Percentiles rank a stretch among this genome's conserved stretches.
Evolutionary conservation across 2,329 filamentous ascomycete species (phyloP).

Genomic region (Boeremia exigua): DNA sequence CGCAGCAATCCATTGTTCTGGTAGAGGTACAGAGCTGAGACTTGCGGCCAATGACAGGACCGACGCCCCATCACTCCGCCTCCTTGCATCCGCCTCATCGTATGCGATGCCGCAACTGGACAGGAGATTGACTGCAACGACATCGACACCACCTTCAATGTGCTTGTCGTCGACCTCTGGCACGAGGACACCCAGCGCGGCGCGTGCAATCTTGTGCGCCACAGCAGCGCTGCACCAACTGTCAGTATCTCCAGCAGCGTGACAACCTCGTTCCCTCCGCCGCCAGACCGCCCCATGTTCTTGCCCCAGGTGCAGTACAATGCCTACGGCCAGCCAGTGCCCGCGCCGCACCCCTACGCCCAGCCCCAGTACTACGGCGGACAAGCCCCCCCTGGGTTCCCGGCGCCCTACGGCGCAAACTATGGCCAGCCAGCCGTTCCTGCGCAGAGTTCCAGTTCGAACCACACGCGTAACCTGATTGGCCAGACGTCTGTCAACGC

Average conservation of each 20-base stretch:
- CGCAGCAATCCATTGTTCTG: constrained; percentile 22
- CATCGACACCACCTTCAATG: constrained; percentile 71
- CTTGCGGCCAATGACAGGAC: constrained; percentile 64
- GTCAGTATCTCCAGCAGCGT: constrained; percentile 80
- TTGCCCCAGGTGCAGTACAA: constrained; percentile 41
- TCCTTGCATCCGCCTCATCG: constrained; percentile 84
- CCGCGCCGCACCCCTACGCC: constrained; percentile 10
- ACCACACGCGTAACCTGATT: constrained; percentile 91
- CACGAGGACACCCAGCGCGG: constrained; percentile 65
- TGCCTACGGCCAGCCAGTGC: constrained; percentile 47
- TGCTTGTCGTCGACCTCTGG: constrained; percentile 74
- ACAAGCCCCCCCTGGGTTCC: constrained; percentile 28
- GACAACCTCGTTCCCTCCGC: constrained; percentile 75
- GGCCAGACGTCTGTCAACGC: constrained; percentile 90
- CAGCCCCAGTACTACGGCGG: constrained; percentile 16
- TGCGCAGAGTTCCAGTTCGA: constrained; percentile 57
- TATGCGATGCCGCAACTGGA: constrained; percentile 75
- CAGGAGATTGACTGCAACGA: constrained; percentile 83
- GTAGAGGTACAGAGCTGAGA: constrained; percentile 29
- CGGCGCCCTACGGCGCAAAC: constrained; percentile 14
- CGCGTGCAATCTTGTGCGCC: constrained; percentile 69
- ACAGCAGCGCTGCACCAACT: constrained; percentile 67
- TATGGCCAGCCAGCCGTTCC: constrained; percentile 24
- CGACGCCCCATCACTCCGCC: constrained; percentile 94
- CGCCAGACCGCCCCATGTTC: constrained; percentile 46